A percentile compares a stretch with the other conserved stretches of the same genome.
phyloP scores from a whole-genome alignment of 2,329 filamentous ascomycete genomes.

The Talaromyces sp. region DNA sequence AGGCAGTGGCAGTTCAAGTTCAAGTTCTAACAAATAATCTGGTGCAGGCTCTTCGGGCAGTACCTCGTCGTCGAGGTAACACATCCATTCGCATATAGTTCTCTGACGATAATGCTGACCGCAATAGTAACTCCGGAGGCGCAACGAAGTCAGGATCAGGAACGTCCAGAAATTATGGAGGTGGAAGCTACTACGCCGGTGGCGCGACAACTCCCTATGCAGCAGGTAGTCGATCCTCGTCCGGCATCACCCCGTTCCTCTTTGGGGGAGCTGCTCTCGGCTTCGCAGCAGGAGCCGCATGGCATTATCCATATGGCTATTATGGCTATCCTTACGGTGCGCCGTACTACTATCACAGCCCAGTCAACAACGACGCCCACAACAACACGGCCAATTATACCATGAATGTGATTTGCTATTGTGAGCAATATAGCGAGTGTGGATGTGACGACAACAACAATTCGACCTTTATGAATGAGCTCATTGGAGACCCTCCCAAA shows the following conservation, averaged over 20 bases:
- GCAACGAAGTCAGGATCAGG: conserved; percentile 13
- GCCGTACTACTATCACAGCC: conserved; percentile 49
- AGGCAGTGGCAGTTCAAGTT: conserved; percentile 12
- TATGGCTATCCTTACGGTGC: conserved; percentile 57
- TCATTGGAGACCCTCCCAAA: conserved; percentile 41
- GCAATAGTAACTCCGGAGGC: conserved; percentile 15
- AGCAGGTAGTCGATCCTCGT: conserved; percentile 45
- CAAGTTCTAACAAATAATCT: conserved; percentile 13
- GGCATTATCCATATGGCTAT: conserved; percentile 54
- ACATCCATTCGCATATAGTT: background rate
- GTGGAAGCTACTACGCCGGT: conserved; percentile 55
- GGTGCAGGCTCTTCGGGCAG: conserved; percentile 3
- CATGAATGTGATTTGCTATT: conserved; percentile 57
- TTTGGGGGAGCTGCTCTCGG: conserved; percentile 48
- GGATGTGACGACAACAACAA: conserved; percentile 57
- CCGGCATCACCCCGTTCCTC: conserved; percentile 52
- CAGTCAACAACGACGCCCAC: conserved; percentile 30
- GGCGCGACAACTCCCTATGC: conserved; percentile 54
- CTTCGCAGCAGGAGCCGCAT: conserved; percentile 52
- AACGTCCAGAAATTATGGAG: conserved; percentile 33
- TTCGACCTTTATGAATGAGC: conserved; percentile 41
- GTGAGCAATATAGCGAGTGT: conserved; percentile 54
- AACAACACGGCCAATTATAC: conserved; percentile 48
- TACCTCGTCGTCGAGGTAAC: conserved; percentile 17
- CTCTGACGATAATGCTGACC: background rate